Evolutionary conservation across 208 protist species (phyloP).

Genomic region (Wallacemonas collosoma): DNA sequence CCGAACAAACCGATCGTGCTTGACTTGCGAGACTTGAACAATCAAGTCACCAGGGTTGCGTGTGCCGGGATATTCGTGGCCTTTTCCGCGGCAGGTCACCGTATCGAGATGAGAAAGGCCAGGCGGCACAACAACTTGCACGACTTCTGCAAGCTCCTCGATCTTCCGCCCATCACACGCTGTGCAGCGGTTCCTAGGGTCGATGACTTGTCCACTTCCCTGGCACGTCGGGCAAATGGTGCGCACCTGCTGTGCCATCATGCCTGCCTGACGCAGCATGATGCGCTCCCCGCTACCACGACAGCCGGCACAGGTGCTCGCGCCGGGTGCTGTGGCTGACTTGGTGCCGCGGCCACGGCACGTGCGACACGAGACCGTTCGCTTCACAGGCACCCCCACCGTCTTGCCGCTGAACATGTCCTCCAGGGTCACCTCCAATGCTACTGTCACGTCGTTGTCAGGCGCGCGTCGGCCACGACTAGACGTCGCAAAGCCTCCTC

Average conservation of each 20-base stretch:
- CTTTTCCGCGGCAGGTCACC: slow-evolving; percentile 52
- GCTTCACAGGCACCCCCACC: slow-evolving; percentile 39
- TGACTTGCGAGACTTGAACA: slow-evolving; percentile 93
- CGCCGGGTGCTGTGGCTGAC: slow-evolving; percentile 20
- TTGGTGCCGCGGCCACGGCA: slow-evolving; percentile 69
- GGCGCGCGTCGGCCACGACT: slow-evolving; percentile 30
- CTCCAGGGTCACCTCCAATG: slow-evolving; percentile 66
- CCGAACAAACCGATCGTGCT: slow-evolving; percentile 92
- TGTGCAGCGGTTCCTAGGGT: slow-evolving; percentile 88
- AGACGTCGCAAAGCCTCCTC: neutral
- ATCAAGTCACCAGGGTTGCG: slow-evolving; percentile 93
- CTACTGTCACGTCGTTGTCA: slow-evolving; percentile 26
- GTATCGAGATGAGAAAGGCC: slow-evolving; percentile 67
- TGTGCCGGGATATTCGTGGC: slow-evolving; percentile 38
- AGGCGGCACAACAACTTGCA: slow-evolving; percentile 48
- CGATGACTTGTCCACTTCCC: slow-evolving; percentile 85
- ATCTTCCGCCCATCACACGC: slow-evolving; percentile 92
- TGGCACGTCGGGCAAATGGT: slow-evolving; percentile 89
- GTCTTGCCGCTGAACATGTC: slow-evolving; percentile 85
- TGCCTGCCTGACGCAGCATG: slow-evolving; percentile 93
- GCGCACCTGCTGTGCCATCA: slow-evolving; percentile 95
- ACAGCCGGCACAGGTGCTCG: slow-evolving; percentile 79
- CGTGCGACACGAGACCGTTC: slow-evolving; percentile 49
- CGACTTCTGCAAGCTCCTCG: slow-evolving; percentile 68
- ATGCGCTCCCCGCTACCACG: slow-evolving; percentile 90